phyloP scores from a whole-genome alignment of 1,139 yeast species.

The Diutina pseudorugosa region DNA sequence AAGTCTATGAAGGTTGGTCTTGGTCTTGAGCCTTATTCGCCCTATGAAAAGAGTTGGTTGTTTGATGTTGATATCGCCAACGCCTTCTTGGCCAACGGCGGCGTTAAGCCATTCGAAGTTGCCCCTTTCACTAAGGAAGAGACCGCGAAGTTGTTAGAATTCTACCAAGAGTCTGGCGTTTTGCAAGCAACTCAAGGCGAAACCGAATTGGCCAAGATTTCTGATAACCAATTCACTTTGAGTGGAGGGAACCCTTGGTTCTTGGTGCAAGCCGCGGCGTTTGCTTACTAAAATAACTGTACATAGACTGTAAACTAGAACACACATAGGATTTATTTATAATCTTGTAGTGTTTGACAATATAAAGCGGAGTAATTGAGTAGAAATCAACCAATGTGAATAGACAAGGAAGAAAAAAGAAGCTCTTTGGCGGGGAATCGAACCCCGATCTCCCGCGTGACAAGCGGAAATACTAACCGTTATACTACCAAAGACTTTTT shows the following conservation, averaged over 20 bases:
- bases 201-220: background rate
- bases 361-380: too few species aligned
- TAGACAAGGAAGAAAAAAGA: too few species aligned
- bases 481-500: background rate
- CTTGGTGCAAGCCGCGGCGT: background rate
- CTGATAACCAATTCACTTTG: background rate
- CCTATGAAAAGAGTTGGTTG: conserved; percentile 37
- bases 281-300: background rate
- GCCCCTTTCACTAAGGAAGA: conserved; percentile 43
- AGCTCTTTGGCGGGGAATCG: background rate
- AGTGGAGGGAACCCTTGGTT: background rate
- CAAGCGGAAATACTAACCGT: background rate
- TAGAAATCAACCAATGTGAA: too few species aligned
- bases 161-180: conserved; percentile 44
- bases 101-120: conserved; percentile 37
- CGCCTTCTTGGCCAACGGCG: conserved; percentile 31
- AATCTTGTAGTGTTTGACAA: background rate
- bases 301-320: background rate
- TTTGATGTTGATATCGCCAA: conserved; percentile 48
- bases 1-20: conserved; percentile 55
- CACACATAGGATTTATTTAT: background rate
- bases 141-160: conserved; percentile 38
- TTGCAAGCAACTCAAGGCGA: conserved; percentile 13
- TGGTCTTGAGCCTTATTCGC: conserved; percentile 40
- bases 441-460: background rate